Conservation (phyloP, 306 rosid species). For the Pterocarpus macrocarpus region DNA sequence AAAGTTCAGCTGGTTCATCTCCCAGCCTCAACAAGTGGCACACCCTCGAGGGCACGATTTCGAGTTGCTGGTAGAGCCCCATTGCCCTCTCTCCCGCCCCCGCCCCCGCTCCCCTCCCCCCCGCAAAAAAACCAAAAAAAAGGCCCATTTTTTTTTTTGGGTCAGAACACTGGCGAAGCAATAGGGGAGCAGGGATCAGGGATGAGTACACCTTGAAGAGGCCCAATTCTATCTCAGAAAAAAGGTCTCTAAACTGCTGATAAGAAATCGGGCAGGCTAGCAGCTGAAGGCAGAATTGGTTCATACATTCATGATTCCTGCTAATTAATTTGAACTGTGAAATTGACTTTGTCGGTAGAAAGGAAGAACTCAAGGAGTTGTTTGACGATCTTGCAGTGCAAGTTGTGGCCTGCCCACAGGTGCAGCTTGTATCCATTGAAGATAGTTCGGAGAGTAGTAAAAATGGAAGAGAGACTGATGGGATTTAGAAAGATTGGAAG, state of each 20-base stretch:
- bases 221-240: constrained; percentile 96
- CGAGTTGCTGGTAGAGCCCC: too few relatives aligned
- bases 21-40: too few relatives aligned
- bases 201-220: constrained; percentile 68
- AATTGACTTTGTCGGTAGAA: constrained; percentile 93
- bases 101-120: too few relatives aligned
- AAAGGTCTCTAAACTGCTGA: constrained; percentile 95
- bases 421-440: constrained; percentile 80
- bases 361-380: constrained; percentile 85
- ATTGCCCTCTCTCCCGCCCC: too few relatives aligned
- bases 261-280: constrained; percentile 90
- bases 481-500: too few relatives aligned
- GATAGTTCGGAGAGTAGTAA: constrained; percentile 66
- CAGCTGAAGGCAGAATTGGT: constrained; percentile 98
- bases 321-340: constrained; percentile 94
- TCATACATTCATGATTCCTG: constrained; percentile 93
- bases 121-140: too few relatives aligned
- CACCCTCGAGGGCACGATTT: too few relatives aligned
- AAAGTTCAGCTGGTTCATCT: too few relatives aligned
- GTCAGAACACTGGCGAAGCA: too few relatives aligned
- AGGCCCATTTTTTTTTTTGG: too few relatives aligned
- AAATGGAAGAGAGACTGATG: too few relatives aligned
- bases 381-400: constrained; percentile 98
- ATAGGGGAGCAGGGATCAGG: constrained; percentile 4
- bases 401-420: constrained; percentile 87